Evolutionary conservation across 345 rosid genomes (phyloP).

Genomic region (Acer yangbiense): DNA sequence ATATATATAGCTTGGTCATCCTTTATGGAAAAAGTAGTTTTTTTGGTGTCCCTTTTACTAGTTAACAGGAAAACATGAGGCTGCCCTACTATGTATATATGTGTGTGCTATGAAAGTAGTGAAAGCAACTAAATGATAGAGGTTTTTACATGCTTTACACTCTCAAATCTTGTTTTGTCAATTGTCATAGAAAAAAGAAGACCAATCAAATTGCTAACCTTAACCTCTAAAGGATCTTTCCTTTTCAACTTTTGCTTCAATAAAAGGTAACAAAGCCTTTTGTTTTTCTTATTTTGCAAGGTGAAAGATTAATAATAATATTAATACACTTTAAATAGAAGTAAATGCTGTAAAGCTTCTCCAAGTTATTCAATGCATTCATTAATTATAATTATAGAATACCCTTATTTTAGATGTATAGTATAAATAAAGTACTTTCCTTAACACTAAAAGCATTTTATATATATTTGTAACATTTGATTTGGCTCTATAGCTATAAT

Average conservation of each 20-base stretch:
- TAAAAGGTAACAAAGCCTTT: constrained; percentile 12
- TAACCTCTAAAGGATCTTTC: constrained; percentile 24
- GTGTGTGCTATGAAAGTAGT: constrained; percentile 21
- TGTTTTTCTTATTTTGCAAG: background rate
- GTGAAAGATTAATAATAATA: background rate
- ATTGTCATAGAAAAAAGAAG: constrained; percentile 9
- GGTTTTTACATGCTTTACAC: constrained; percentile 38
- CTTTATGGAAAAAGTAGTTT: no score
- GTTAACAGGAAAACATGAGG: no score
- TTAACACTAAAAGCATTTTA: background rate
- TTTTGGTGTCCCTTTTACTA: no score
- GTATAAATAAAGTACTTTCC: background rate
- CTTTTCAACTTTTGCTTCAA: constrained; percentile 22
- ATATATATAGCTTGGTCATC: background rate
- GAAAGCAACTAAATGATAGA: constrained; percentile 24
- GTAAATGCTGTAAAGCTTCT: background rate
- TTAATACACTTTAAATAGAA: constrained; percentile 3
- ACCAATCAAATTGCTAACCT: constrained; percentile 9
- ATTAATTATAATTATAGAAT: background rate
- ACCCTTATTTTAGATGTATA: background rate
- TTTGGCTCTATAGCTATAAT: background rate
- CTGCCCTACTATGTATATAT: constrained; percentile 2
- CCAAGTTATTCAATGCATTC: background rate
- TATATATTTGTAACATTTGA: background rate
- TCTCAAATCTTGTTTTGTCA: constrained; percentile 37